These are phyloP conservation scores for Lichtheimia ramosa DNA, from an alignment of 371 early-diverging fungal genomes.

Conservation along the genomic window DNA sequence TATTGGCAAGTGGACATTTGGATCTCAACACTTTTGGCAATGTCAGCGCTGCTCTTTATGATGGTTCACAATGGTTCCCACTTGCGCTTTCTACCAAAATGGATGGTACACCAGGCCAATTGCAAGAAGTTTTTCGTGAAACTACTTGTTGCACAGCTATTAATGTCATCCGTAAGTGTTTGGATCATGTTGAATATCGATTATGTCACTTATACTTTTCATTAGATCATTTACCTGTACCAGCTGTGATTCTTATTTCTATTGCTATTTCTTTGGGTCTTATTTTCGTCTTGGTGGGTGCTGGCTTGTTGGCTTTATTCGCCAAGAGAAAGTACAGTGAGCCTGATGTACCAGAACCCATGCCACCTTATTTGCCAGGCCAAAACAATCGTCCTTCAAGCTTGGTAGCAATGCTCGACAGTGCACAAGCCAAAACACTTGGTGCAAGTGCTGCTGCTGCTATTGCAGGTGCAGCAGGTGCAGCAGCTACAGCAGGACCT, in stretches of 20 bases:
- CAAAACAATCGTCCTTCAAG: slow-evolving; percentile 17
- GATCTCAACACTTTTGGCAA: slow-evolving; percentile 38
- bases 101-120: slow-evolving; percentile 28
- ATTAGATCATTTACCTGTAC: slow-evolving; percentile 49
- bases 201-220: background rate
- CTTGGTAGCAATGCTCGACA: slow-evolving; percentile 28
- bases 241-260: slow-evolving; percentile 72
- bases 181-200: background rate
- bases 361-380: slow-evolving; percentile 32
- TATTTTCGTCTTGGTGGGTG: slow-evolving; percentile 58
- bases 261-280: slow-evolving; percentile 72
- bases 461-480: slow-evolving; percentile 14
- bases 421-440: slow-evolving; percentile 25
- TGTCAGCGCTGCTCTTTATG: slow-evolving; percentile 63
- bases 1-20: slow-evolving; percentile 58
- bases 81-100: slow-evolving; percentile 47
- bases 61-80: slow-evolving; percentile 65
- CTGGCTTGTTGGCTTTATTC: slow-evolving; percentile 37
- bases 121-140: slow-evolving; percentile 27
- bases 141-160: slow-evolving; percentile 23
- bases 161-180: slow-evolving; percentile 26
- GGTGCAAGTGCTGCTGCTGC: slow-evolving; percentile 18
- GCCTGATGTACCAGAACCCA: slow-evolving; percentile 25
- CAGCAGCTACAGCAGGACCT: slow-evolving; percentile 8
- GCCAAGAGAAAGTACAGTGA: slow-evolving; percentile 22